Percentiles rank a stretch among this genome's conserved stretches.
Evolutionary conservation across 1,284 basidiomycete genomes (phyloP).

Genomic region (Cystobasidiaceae sp.): DNA sequence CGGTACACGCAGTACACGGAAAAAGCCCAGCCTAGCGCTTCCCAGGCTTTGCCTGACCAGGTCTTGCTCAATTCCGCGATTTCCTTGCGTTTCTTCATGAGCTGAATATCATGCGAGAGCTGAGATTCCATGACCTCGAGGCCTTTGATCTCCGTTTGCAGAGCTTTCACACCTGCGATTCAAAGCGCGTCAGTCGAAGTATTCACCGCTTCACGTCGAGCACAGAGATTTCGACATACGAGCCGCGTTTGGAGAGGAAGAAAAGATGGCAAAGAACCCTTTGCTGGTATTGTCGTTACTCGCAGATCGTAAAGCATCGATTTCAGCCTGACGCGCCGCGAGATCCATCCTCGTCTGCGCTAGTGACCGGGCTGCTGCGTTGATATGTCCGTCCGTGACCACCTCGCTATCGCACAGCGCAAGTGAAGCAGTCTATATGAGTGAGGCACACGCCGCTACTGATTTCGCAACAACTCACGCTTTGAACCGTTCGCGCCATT

Average conservation of each 20-base stretch:
- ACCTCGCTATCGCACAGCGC: conserved; percentile 39
- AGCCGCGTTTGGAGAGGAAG: conserved; percentile 23
- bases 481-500: conserved; percentile 43
- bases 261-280: conserved; percentile 27
- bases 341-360: conserved; percentile 41
- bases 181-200: not conserved
- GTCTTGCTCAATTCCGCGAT: conserved; percentile 45
- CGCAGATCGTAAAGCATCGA: conserved; percentile 8
- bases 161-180: conserved; percentile 42
- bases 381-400: conserved; percentile 41
- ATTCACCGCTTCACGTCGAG: no score
- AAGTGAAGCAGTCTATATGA: conserved; percentile 1
- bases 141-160: conserved; percentile 47
- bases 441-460: not conserved
- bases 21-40: conserved; percentile 45
- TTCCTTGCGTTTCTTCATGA: conserved; percentile 43
- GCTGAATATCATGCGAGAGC: conserved; percentile 47
- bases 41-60: conserved; percentile 43
- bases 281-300: not conserved
- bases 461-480: conserved; percentile 33
- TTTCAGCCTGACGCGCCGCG: conserved; percentile 5
- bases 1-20: conserved; percentile 48
- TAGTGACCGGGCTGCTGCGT: conserved; percentile 40
- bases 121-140: conserved; percentile 47
- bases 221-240: no score